Evolutionary conservation across 345 rosid genomes (phyloP).

Genomic region (Kernera saxatilis): DNA sequence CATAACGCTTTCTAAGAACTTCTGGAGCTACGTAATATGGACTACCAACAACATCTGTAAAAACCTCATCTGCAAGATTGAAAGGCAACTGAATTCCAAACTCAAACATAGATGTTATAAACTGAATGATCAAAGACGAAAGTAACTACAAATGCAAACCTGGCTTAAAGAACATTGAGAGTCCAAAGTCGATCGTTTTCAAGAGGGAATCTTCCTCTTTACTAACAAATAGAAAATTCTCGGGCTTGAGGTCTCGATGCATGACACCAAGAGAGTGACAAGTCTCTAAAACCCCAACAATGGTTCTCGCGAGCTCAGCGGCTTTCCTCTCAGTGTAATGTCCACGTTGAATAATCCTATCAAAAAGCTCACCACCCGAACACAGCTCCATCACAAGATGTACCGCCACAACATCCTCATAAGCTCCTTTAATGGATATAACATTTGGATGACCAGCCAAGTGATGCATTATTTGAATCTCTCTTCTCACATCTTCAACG

Average conservation of each 20-base stretch:
- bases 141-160: constrained; percentile 34
- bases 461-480: constrained; percentile 91
- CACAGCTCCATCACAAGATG: constrained; percentile 88
- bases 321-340: constrained; percentile 87
- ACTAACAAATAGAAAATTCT: constrained; percentile 72
- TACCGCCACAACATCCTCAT: constrained; percentile 81
- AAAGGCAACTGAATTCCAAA: neutral
- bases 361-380: constrained; percentile 85
- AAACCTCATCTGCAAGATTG: constrained; percentile 51
- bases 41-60: constrained; percentile 83
- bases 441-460: constrained; percentile 86
- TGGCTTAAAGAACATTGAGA: constrained; percentile 80
- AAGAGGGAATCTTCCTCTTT: constrained; percentile 65
- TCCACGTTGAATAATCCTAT: constrained; percentile 80
- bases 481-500: constrained; percentile 84
- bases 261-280: constrained; percentile 89
- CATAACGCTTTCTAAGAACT: constrained; percentile 69
- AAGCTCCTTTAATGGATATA: constrained; percentile 71
- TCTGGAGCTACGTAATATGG: constrained; percentile 95
- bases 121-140: neutral
- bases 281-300: constrained; percentile 81
- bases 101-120: neutral
- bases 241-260: constrained; percentile 93
- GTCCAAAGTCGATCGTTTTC: constrained; percentile 85
- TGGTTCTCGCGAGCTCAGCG: constrained; percentile 73